These are phyloP conservation scores for Saccharomyces hybrid DNA, from an alignment of 1,139 yeast species.

Conservation along the genomic window DNA sequence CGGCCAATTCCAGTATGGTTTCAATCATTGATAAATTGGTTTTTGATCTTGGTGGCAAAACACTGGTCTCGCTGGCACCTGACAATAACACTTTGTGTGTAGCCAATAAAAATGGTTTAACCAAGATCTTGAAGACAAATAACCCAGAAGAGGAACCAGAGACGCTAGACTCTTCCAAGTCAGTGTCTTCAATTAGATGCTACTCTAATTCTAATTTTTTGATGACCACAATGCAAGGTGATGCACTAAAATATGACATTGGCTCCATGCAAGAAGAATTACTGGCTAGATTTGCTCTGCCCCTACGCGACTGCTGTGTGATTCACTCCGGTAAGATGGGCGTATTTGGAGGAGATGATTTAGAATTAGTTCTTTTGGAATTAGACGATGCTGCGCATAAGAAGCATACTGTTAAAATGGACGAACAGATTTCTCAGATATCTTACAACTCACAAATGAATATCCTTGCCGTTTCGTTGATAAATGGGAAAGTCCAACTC, in stretches of 20 bases:
- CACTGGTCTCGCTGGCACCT: slow-evolving; percentile 19
- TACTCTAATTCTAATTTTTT: slow-evolving; percentile 14
- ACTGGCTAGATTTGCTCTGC: slow-evolving; percentile 39
- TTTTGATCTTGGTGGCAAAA: slow-evolving; percentile 29
- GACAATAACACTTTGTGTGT: slow-evolving; percentile 22
- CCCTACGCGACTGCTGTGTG: slow-evolving; percentile 58
- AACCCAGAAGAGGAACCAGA: slow-evolving; percentile 30
- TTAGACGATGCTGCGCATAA: slow-evolving; percentile 36
- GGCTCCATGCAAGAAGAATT: slow-evolving; percentile 13
- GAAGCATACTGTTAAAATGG: slow-evolving; percentile 33
- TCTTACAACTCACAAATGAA: slow-evolving; percentile 58
- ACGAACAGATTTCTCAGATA: slow-evolving; percentile 53
- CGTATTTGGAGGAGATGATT: slow-evolving; percentile 74
- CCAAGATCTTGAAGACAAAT: slow-evolving; percentile 22
- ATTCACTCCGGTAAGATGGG: slow-evolving; percentile 65
- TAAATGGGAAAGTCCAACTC: slow-evolving; percentile 61
- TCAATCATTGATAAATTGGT: slow-evolving; percentile 19
- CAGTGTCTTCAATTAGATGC: slow-evolving; percentile 17
- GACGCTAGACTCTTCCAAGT: slow-evolving; percentile 21
- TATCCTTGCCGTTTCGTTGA: slow-evolving; percentile 51
- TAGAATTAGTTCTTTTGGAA: slow-evolving; percentile 50
- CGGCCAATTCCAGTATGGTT: not conserved
- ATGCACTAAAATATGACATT: slow-evolving; percentile 18
- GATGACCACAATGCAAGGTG: slow-evolving; percentile 25
- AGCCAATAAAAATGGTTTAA: slow-evolving; percentile 26